Percentiles rank a stretch among this genome's conserved stretches.
Evolutionary conservation across 2,329 filamentous ascomycete genomes (phyloP).

Genomic region (Aspergillus unguis): DNA sequence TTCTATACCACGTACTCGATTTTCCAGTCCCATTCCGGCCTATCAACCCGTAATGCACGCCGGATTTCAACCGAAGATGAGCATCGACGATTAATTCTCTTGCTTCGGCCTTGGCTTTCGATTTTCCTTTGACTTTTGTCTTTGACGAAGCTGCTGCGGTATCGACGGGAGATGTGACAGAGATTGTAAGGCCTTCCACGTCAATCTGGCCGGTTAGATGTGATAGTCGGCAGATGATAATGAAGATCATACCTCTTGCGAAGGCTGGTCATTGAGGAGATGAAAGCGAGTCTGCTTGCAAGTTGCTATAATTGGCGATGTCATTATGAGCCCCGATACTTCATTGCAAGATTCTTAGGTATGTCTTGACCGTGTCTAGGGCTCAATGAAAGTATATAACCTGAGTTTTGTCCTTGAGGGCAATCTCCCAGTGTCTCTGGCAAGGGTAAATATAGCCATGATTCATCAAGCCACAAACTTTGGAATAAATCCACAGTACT

Average conservation of each 20-base stretch:
- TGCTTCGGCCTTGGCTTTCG: constrained; percentile 52
- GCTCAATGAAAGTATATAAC: not conserved
- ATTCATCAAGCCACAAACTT: not conserved
- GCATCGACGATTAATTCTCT: constrained; percentile 67
- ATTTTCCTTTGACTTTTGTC: constrained; percentile 38
- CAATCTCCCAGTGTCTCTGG: not conserved
- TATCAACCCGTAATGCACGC: constrained; percentile 71
- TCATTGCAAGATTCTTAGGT: not conserved
- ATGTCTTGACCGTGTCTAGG: too few relatives aligned
- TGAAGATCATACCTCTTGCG: constrained; percentile 47
- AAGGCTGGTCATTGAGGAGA: constrained; percentile 53
- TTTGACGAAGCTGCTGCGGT: constrained; percentile 21
- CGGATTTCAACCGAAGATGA: constrained; percentile 67
- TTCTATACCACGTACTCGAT: constrained; percentile 54
- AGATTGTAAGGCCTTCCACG: constrained; percentile 69
- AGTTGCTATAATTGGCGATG: constrained; percentile 53
- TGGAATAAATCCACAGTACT: too few relatives aligned
- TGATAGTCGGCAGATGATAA: not conserved
- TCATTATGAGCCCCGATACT: constrained; percentile 7
- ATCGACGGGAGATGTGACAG: constrained; percentile 46
- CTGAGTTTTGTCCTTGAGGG: not conserved
- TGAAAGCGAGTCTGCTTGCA: constrained; percentile 68
- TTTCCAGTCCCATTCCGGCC: constrained; percentile 82
- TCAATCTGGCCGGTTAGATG: constrained; percentile 51
- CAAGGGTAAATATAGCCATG: not conserved